Percentiles rank a stretch among this genome's conserved stretches.
Evolutionary conservation across 345 rosid species (phyloP).

Genomic region (Euphorbia tirucalli): DNA sequence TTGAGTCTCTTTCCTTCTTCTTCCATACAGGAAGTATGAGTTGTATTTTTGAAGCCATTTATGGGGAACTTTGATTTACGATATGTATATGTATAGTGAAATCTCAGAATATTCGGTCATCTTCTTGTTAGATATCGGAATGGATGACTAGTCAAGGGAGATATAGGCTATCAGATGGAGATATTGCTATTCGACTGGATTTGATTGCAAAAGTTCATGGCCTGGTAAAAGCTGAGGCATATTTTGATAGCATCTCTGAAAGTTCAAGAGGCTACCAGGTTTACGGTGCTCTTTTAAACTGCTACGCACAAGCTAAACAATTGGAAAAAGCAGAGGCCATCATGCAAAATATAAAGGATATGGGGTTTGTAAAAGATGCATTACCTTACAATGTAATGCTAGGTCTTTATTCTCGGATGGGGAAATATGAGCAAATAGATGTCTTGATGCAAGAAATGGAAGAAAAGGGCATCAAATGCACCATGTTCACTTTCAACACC

Average conservation of each 20-base stretch:
- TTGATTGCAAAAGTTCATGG: not conserved
- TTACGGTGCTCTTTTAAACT: not conserved
- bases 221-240: not conserved
- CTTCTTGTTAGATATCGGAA: constrained; percentile 38
- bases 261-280: not conserved
- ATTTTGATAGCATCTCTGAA: not conserved
- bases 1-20: not conserved
- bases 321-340: not conserved
- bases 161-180: not conserved
- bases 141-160: constrained; percentile 8
- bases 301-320: not conserved
- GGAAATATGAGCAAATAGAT: not conserved
- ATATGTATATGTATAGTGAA: not conserved
- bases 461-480: not conserved
- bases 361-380: not conserved
- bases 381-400: not conserved
- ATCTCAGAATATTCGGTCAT: not conserved
- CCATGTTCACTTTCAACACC: not conserved
- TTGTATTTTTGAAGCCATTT: not conserved
- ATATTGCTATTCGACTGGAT: not conserved
- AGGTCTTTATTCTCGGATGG: constrained; percentile 16
- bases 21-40: not conserved
- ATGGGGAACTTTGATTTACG: not conserved
- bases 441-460: not conserved
- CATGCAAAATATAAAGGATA: not conserved